phyloP scores from a whole-genome alignment of 2,329 filamentous ascomycete genomes.

The Diaporthe amygdali region DNA sequence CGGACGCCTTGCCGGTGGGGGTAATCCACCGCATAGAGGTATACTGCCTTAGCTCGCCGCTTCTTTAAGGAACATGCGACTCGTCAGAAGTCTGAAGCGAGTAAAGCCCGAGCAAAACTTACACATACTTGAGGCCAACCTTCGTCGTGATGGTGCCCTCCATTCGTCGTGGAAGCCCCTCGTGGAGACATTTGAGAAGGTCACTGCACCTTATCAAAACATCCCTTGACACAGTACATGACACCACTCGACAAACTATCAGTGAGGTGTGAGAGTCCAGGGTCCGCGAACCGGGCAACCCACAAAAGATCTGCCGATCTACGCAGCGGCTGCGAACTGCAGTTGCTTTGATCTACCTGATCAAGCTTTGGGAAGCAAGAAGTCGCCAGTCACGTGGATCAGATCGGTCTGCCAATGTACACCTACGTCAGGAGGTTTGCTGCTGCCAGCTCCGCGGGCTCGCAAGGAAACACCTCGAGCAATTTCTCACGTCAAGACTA shows the following conservation, averaged over 20 bases:
- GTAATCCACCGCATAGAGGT: background rate
- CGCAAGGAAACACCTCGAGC: background rate
- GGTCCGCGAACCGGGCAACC: background rate
- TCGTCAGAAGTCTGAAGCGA: constrained; percentile 15
- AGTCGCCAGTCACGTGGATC: background rate
- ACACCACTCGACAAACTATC: background rate
- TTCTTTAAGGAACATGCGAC: background rate
- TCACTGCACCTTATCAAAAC: constrained; percentile 5
- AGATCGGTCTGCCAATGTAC: background rate
- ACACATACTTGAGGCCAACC: constrained; percentile 4
- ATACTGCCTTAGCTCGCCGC: background rate
- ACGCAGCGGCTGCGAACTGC: background rate
- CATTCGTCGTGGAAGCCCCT: background rate
- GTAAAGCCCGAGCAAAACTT: constrained; percentile 5
- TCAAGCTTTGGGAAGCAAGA: background rate
- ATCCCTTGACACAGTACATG: background rate
- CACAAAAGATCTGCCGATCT: constrained; percentile 11
- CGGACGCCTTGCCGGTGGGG: background rate
- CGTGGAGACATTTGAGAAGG: background rate
- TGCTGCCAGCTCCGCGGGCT: background rate
- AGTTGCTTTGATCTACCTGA: background rate
- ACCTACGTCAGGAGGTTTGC: background rate
- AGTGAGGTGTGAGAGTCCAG: background rate
- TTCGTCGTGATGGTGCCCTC: background rate
- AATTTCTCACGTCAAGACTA: background rate